Evolutionary conservation across 352 stramenopile species (phyloP), one percentile per base, ranked within the genome.

Genomic region (Plasmopara halstedii): DNA sequence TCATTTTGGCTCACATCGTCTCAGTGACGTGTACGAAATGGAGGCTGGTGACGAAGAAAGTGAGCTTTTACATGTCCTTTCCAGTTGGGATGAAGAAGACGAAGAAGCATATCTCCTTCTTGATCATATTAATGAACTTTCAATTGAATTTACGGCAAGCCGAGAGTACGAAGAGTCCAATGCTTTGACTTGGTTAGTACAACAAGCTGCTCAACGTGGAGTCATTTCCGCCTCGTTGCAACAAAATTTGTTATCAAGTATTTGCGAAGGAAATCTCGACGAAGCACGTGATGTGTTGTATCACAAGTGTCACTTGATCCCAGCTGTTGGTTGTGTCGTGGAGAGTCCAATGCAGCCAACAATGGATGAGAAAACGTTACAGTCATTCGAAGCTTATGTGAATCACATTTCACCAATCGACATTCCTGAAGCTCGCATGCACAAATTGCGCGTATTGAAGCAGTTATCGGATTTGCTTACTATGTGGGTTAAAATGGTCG

Each of bases 281-380:
- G 74, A 91, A 56, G 77, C 68, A 0, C 67, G 76, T 4, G 80
- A 91, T 36, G 76, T 91, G n/a, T 38, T 91, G 46, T 88, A 91
- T 48, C 76, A 87, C 58, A 87, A 88, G 20, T 87, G 67, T 21
- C 77, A 91, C 46, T 41, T 88, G 21, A 61, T 84, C 2, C 77
- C 80, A n/a, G 76, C 80, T 1, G 80, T 91, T 7, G 70, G 70
- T 4, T 80, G 72, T 34, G 63, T 86, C 11, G 25, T 81, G 6
- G 76, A 88, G 39, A 72, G 48, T 21, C 40, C 70, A 2, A 49
- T 52, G 5, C 53, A 80, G 23, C 50, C 57, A 0, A 50, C 48
- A 0, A 71, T 84, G 36, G 60, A 68, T 10, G 27, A 56, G 2
- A 41, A 9, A 7, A 49, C 70, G 8, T 52, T 68, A 18, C 55